Evolutionary conservation across 352 stramenopile genomes (phyloP), one percentile per base, ranked within the genome.

Genomic region (Pilasporangium apinafurcum): DNA sequence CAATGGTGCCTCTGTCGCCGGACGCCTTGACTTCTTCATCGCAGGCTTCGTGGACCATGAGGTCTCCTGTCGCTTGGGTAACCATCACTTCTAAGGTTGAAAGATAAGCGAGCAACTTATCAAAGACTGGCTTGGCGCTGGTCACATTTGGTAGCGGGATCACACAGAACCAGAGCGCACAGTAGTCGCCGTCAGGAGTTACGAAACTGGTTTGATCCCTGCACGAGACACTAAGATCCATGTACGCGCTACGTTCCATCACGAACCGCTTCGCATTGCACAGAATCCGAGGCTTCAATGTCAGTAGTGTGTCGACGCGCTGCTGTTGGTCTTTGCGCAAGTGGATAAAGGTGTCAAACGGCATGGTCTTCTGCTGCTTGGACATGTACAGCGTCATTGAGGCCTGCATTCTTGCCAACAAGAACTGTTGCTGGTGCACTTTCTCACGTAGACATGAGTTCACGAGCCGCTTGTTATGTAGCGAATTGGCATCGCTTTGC

Each of bases 341-440:
- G 26, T 65, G 38, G 27, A 65, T 58, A 20, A 51, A 51, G 7
- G 32, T 50, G 26, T 65, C 56, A n/a, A 65, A 52, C 14, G 56
- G 52, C 13, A 65, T 34, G 20, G 62, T n/a, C 42, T 57, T 57
- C 22, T 61, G 51, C 43, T 65, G 56, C 5, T 45, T 42, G 44
- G 32, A 59, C 43, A n/a, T n/a, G n/a, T n/a, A n/a, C n/a, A n/a
- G n/a, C n/a, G n/a, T n/a, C n/a, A n/a, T n/a, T n/a, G n/a, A n/a
- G n/a, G n/a, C n/a, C n/a, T n/a, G n/a, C n/a, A n/a, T n/a, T n/a
- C n/a, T n/a, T n/a, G n/a, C n/a, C n/a, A n/a, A n/a, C n/a, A n/a
- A n/a, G n/a, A n/a, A n/a, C n/a, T n/a, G n/a, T n/a, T n/a, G n/a
- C n/a, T n/a, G n/a, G n/a, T n/a, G n/a, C n/a, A n/a, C n/a, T n/a